These are phyloP conservation scores for Rhododendron mucronatum DNA, from an alignment of 148 eudicot genomes.

Conservation along the genomic window DNA sequence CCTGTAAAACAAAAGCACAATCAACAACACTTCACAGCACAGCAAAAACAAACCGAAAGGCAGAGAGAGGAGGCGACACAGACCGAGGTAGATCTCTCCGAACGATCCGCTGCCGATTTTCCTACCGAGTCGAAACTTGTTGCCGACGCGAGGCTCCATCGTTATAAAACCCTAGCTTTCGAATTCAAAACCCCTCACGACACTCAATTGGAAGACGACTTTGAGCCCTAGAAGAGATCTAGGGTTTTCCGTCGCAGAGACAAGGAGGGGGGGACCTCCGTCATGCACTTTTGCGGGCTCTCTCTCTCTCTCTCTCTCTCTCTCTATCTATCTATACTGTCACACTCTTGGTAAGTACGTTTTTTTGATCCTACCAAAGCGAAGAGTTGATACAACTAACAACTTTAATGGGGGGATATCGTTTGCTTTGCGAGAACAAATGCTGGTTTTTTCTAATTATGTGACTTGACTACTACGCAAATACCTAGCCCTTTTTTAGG, in stretches of 20 bases:
- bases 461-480: no score
- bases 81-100: slow-evolving; percentile 75
- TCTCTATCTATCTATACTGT: background rate
- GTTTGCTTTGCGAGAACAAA: background rate
- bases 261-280: background rate
- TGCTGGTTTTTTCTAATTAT: background rate
- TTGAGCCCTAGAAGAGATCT: slow-evolving; percentile 7
- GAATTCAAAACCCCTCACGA: background rate
- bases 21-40: background rate
- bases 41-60: background rate
- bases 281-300: background rate
- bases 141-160: slow-evolving; percentile 75
- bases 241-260: background rate
- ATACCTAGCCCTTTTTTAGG: no score
- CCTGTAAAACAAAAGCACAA: slow-evolving; percentile 28
- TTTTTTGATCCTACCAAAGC: background rate
- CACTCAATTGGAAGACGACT: background rate
- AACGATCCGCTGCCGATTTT: slow-evolving; percentile 85
- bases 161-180: slow-evolving; percentile 12
- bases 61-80: background rate
- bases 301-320: slow-evolving; percentile 11
- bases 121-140: slow-evolving; percentile 66
- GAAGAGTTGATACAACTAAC: background rate
- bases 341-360: background rate
- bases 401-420: background rate